phyloP scores from a whole-genome alignment of 805 yeast species.

The Huiozyma naganishii region DNA sequence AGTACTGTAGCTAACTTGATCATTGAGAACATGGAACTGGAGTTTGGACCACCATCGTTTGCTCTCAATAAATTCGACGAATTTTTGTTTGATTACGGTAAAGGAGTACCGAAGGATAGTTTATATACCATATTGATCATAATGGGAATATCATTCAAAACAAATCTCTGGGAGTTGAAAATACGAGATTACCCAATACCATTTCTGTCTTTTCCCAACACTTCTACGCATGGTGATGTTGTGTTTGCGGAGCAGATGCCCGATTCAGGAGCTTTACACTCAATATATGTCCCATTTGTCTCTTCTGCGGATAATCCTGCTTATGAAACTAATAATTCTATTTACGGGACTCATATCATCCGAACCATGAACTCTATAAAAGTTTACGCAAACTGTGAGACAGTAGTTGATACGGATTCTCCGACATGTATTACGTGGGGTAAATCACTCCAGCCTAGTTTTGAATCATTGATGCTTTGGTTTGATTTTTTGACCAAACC shows the following conservation, averaged over 20 bases:
- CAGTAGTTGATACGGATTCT: slow-evolving; percentile 34
- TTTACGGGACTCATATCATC: slow-evolving; percentile 47
- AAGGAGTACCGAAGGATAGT: slow-evolving; percentile 43
- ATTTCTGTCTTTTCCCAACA: slow-evolving; percentile 36
- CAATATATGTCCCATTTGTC: slow-evolving; percentile 47
- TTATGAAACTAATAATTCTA: slow-evolving; percentile 32
- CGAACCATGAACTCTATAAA: slow-evolving; percentile 58
- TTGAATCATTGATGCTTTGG: slow-evolving; percentile 50
- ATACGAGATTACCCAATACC: slow-evolving; percentile 52
- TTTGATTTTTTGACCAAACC: slow-evolving; percentile 62
- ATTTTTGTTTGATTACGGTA: slow-evolving; percentile 32
- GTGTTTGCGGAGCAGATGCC: slow-evolving; percentile 49
- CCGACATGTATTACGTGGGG: slow-evolving; percentile 55
- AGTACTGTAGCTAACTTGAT: slow-evolving; percentile 21
- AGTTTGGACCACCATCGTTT: slow-evolving; percentile 26
- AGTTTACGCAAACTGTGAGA: slow-evolving; percentile 38
- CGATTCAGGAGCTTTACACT: slow-evolving; percentile 35
- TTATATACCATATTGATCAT: slow-evolving; percentile 48
- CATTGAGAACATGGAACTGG: slow-evolving; percentile 15
- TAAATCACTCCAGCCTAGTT: slow-evolving; percentile 49
- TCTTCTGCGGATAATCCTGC: slow-evolving; percentile 33
- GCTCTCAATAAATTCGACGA: slow-evolving; percentile 20
- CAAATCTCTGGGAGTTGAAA: slow-evolving; percentile 34
- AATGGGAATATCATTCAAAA: slow-evolving; percentile 34
- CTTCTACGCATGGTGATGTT: slow-evolving; percentile 36